A percentile compares a stretch with the other conserved stretches of the same genome.
Evolutionary conservation across 2,329 filamentous ascomycete species (phyloP).

Genomic region (Penicillium sp.): DNA sequence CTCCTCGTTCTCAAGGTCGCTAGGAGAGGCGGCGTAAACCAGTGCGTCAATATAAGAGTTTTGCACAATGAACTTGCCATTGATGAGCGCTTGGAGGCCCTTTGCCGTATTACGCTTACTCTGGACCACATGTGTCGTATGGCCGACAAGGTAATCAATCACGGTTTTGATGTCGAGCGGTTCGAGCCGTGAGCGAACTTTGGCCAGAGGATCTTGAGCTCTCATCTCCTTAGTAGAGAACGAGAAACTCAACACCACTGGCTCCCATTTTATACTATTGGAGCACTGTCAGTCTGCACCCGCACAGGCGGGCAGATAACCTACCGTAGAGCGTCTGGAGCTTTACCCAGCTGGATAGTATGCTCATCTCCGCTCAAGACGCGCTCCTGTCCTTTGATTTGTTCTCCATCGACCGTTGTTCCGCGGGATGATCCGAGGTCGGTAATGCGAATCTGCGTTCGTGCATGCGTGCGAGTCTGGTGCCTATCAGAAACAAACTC

Average conservation of each 20-base stretch:
- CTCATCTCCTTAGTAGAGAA: constrained; percentile 70
- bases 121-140: constrained; percentile 84
- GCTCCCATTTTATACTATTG: constrained; percentile 71
- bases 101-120: constrained; percentile 88
- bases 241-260: constrained; percentile 77
- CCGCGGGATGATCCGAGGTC: constrained; percentile 84
- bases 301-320: background rate
- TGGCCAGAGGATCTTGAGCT: constrained; percentile 59
- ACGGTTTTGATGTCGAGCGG: constrained; percentile 85
- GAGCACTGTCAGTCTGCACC: constrained; percentile 5
- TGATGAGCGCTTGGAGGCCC: constrained; percentile 80
- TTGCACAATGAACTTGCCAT: constrained; percentile 74
- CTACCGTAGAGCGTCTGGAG: constrained; percentile 54
- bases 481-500: constrained; percentile 9
- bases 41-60: constrained; percentile 72
- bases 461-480: constrained; percentile 61
- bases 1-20: constrained; percentile 52
- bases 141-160: constrained; percentile 64
- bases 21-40: constrained; percentile 56
- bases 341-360: constrained; percentile 69
- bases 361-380: constrained; percentile 60
- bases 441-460: constrained; percentile 69
- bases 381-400: constrained; percentile 60
- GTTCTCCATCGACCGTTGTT: constrained; percentile 71
- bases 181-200: constrained; percentile 67